Evolutionary conservation across 768 basidiomycete species (phyloP).

Genomic region (Pleurotus eryngii): DNA sequence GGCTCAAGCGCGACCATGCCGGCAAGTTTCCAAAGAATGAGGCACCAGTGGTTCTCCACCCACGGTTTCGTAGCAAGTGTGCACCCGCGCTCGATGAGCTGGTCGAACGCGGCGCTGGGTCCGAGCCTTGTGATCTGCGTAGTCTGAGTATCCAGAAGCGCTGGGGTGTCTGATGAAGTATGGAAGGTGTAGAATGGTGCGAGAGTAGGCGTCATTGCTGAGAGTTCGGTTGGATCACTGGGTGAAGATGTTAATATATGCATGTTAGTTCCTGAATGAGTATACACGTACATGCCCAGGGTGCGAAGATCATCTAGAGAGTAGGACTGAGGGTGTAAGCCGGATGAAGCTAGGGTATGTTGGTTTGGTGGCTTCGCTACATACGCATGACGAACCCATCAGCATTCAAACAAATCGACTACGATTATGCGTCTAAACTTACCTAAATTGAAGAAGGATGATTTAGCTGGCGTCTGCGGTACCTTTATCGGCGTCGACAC

Average conservation of each 20-base stretch:
- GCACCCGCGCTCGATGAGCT: constrained; percentile 59
- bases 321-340: constrained; percentile 48
- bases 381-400: background rate
- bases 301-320: constrained; percentile 38
- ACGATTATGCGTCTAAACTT: constrained; percentile 13
- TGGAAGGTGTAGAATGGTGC: constrained; percentile 63
- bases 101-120: constrained; percentile 50
- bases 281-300: constrained; percentile 48
- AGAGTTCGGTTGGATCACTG: constrained; percentile 46
- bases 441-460: constrained; percentile 47
- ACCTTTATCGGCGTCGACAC: background rate
- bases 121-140: constrained; percentile 32
- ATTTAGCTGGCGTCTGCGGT: constrained; percentile 11
- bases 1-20: constrained; percentile 80
- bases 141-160: constrained; percentile 16
- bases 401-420: background rate
- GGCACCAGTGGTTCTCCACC: constrained; percentile 89
- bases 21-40: constrained; percentile 94
- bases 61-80: constrained; percentile 68
- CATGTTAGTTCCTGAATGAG: background rate
- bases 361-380: constrained; percentile 34
- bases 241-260: background rate
- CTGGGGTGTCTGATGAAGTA: constrained; percentile 26
- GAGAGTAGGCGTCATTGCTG: constrained; percentile 49
- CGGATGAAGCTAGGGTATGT: constrained; percentile 43